These are phyloP conservation scores for Saturnispora diversa DNA, from an alignment of 805 yeast genomes.

Conservation along the genomic window DNA sequence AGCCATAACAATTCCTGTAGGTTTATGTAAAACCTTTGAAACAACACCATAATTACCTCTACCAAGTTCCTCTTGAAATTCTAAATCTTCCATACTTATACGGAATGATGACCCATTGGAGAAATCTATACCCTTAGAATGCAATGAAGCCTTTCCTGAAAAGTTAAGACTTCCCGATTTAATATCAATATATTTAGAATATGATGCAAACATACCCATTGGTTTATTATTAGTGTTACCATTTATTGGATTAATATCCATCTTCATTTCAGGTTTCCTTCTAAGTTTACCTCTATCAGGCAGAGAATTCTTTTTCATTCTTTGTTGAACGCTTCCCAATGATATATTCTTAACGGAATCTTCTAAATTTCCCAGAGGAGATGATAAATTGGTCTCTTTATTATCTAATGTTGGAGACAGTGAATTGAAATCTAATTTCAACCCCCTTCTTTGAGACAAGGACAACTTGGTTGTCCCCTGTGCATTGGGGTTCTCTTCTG, in stretches of 20 bases:
- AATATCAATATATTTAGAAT: constrained; percentile 81
- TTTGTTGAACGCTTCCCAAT: constrained; percentile 6
- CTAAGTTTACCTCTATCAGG: constrained; percentile 21
- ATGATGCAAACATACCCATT: constrained; percentile 69
- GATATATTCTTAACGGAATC: constrained; percentile 1
- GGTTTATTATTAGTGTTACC: constrained; percentile 18
- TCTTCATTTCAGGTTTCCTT: constrained; percentile 13
- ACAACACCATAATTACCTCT: constrained; percentile 97
- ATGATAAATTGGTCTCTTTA: neutral
- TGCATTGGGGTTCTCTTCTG: neutral
- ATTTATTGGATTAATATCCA: constrained; percentile 7
- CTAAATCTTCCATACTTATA: constrained; percentile 77
- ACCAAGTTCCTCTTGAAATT: constrained; percentile 81
- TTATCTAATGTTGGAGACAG: constrained; percentile 5
- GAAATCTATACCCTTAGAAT: constrained; percentile 87
- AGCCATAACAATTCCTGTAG: constrained; percentile 89
- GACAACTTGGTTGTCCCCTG: constrained; percentile 32
- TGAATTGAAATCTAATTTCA: constrained; percentile 37
- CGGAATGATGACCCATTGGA: constrained; percentile 80
- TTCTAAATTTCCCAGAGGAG: neutral
- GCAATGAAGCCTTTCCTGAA: constrained; percentile 87
- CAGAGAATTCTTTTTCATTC: constrained; percentile 20
- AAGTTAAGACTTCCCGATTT: constrained; percentile 88
- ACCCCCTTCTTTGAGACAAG: constrained; percentile 46
- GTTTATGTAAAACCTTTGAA: constrained; percentile 84